phyloP scores from a whole-genome alignment of 192 early-diverging fungal species.

The Coemansia guatemalensis region DNA sequence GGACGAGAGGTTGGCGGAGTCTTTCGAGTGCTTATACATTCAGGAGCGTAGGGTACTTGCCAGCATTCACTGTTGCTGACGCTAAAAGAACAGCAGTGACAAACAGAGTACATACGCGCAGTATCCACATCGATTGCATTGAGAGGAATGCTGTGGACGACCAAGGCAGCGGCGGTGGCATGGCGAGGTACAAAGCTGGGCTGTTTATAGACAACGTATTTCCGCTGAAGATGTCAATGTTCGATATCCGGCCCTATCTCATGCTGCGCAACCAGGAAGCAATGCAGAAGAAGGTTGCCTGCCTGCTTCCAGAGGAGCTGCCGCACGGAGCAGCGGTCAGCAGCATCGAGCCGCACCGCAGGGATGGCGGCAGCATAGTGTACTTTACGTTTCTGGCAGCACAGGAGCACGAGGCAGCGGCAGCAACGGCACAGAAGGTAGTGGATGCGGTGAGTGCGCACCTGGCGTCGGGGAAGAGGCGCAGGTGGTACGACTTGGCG shows the following conservation, averaged over 20 bases:
- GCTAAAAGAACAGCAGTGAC: background rate
- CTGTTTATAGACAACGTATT: slow-evolving; percentile 54
- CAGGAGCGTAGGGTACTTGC: background rate
- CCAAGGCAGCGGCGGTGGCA: background rate
- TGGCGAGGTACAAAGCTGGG: slow-evolving; percentile 36
- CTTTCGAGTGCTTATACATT: background rate
- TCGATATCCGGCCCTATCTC: slow-evolving; percentile 51
- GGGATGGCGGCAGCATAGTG: slow-evolving; percentile 50
- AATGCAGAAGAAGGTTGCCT: slow-evolving; percentile 26
- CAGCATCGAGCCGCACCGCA: slow-evolving; percentile 34
- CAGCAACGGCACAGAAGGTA: slow-evolving; percentile 16
- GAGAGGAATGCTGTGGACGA: slow-evolving; percentile 4
- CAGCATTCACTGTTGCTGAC: background rate
- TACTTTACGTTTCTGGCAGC: slow-evolving; percentile 36
- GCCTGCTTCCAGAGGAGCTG: slow-evolving; percentile 30
- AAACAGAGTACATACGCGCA: background rate
- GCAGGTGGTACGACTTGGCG: slow-evolving; percentile 69
- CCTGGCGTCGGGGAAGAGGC: slow-evolving; percentile 55
- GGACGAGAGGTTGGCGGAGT: background rate
- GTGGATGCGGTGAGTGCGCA: slow-evolving; percentile 44
- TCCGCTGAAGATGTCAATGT: slow-evolving; percentile 45
- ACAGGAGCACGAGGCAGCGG: slow-evolving; percentile 11
- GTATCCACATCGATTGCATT: slow-evolving; percentile 32
- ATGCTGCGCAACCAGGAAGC: slow-evolving; percentile 33
- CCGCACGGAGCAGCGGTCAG: slow-evolving; percentile 33